Evolutionary conservation across 2,329 filamentous ascomycete genomes (phyloP), one percentile per base, ranked within the genome.

Genomic region (Ascochyta pisi): DNA sequence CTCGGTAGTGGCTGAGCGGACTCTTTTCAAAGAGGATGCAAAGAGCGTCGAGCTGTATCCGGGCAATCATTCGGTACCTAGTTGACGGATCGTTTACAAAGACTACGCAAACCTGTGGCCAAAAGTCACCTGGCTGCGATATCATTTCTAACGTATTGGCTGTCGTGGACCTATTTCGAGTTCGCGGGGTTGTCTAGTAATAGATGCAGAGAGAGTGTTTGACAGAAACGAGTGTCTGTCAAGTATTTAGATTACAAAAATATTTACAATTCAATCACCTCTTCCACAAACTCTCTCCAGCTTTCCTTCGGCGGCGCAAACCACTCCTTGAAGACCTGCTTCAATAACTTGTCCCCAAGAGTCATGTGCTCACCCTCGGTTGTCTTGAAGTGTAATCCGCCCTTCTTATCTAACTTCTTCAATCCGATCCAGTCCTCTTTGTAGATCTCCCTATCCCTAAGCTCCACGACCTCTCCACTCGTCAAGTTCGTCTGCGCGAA

Each of bases 371-470:
- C 84, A 0, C 94, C 95, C 4, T 87, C 82, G 0, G 87, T 83
- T 2, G 82, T 87, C 73, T 86, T 82, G 76, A 97, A 96, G 53
- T 88, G 83, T 66, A 99, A 78, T 1, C 85, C 90, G 3, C 89
- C 91, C 79, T 89, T 89, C 73, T 88, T 79, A 77, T 97, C 93
- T 68, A 99, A 78, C 66, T 79, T 78, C 74, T 85, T 90, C 73
- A 99, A 79, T 0, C 95, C 95, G 26, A 99, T 79, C 95, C 95
- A 99, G 78, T 99, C 94, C 77, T 98, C 89, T 64, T 84, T 85
- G 76, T 97, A 99, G 2, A 98, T 80, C 26, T 77, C 75, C 54
- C 91, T 82, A 48, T 92, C 84, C 62, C 84, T 82, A 72, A 99
- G 77, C 15, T 83, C 83, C 41, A 86, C 90, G 22, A 87, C 81